Percentiles rank a stretch among this genome's conserved stretches.
These are phyloP conservation scores for Penicillium rolfsii DNA, from an alignment of 2,329 filamentous ascomycete genomes.

Conservation along the genomic window DNA sequence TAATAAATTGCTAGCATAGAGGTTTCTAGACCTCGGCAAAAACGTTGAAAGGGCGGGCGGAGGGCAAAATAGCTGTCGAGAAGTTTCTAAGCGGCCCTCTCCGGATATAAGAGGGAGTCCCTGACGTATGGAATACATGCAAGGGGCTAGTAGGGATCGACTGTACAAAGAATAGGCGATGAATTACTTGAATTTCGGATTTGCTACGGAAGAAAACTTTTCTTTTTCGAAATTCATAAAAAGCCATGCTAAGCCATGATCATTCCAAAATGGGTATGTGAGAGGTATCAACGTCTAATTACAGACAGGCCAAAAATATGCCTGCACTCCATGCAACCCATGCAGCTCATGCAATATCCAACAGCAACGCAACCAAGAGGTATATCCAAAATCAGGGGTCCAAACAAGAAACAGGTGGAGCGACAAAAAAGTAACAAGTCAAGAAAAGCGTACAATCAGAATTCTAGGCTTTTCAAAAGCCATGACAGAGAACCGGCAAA, in stretches of 20 bases:
- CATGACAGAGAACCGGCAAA: not conserved
- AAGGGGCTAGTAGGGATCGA: too few relatives aligned
- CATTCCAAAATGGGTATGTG: constrained; percentile 22
- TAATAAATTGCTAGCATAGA: too few relatives aligned
- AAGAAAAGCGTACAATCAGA: not conserved
- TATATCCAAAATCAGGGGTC: constrained; percentile 7
- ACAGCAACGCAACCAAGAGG: constrained; percentile 16
- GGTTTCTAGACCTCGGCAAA: too few relatives aligned
- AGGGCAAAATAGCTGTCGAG: too few relatives aligned
- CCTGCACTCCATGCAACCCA: constrained; percentile 20
- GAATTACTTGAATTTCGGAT: not conserved
- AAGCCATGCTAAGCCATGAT: constrained; percentile 10
- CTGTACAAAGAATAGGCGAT: too few relatives aligned
- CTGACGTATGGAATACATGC: too few relatives aligned
- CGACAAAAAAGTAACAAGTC: not conserved
- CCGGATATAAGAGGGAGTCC: too few relatives aligned
- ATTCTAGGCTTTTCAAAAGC: not conserved
- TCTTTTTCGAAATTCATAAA: not conserved
- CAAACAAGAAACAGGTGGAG: not conserved
- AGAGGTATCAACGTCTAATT: constrained; percentile 28
- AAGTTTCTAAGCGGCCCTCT: too few relatives aligned
- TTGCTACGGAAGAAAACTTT: not conserved
- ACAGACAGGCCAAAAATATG: constrained; percentile 12
- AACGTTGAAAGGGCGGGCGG: too few relatives aligned
- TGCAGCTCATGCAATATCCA: constrained; percentile 17